Evolutionary conservation across 2,329 filamentous ascomycete species (phyloP).

Genomic region (Ramularia endophylla): DNA sequence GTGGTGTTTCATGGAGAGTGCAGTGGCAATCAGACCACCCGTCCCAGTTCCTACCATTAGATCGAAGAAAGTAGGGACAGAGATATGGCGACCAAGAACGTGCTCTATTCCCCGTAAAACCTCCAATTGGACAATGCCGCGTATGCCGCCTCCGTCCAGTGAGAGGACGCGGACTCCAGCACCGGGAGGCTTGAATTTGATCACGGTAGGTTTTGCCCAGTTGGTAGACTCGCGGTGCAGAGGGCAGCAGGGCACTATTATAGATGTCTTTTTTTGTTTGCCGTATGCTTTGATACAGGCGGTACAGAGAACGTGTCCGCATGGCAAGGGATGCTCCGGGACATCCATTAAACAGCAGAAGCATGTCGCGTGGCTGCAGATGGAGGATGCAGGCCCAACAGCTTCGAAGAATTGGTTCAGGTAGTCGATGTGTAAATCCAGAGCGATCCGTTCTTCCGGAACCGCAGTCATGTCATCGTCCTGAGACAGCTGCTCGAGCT

Average conservation of each 20-base stretch:
- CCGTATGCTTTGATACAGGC: constrained; percentile 35
- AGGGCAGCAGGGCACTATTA: constrained; percentile 31
- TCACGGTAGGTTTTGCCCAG: constrained; percentile 32
- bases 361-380: constrained; percentile 35
- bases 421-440: constrained; percentile 27
- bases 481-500: constrained; percentile 25
- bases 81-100: constrained; percentile 34
- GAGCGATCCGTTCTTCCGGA: constrained; percentile 27
- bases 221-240: constrained; percentile 27
- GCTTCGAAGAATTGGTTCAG: constrained; percentile 35
- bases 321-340: constrained; percentile 40
- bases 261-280: constrained; percentile 23
- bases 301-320: constrained; percentile 43
- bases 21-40: constrained; percentile 42
- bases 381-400: constrained; percentile 33
- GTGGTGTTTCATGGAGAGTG: constrained; percentile 35
- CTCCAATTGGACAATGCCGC: constrained; percentile 43
- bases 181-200: constrained; percentile 24
- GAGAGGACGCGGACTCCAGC: constrained; percentile 27
- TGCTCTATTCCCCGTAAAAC: constrained; percentile 38
- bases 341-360: constrained; percentile 43
- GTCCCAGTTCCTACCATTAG: constrained; percentile 44
- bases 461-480: constrained; percentile 23
- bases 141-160: constrained; percentile 39
- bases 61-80: constrained; percentile 45